Base-by-base conservation (phyloP, 345 rosid genomes). In the Fremontodendron californicum region DNA sequence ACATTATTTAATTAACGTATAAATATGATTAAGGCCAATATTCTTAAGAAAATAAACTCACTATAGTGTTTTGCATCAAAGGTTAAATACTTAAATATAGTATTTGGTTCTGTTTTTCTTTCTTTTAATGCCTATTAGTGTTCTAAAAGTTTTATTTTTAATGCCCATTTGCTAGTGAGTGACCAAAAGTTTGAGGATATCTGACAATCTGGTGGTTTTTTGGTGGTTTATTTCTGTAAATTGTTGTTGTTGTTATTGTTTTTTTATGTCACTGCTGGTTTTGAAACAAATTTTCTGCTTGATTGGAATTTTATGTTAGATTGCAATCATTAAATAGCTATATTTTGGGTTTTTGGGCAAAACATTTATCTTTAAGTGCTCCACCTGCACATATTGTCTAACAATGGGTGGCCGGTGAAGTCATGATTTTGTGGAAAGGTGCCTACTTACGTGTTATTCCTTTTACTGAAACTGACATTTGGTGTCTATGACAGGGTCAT, bases 401-500 rank as follows among this genome's bases (percentile, higher is more conserved):
- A 15, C 52, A 23, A 67, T 23, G 52, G 52, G 18, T 67, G 52
- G 33, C 35, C 19, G 25, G n/a, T 42, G 72, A 42, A 48, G 21
- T 45, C 21, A n/a, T 75, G 23, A 49, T n/a, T 60, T 75, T 46
- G n/a, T 48, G 5, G 46, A 11, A 64, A 48, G 15, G 21, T 48
- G 42, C 15, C 46, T 13, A 46, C 40, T 51, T 37, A 3, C 8
- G 13, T 65, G 71, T 45, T 27, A 54, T 11, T 64, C 52, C 15
- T 19, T 35, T 37, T 35, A n/a, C 35, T 52, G 35, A 31, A 27
- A 78, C 64, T 54, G 57, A 67, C 51, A 27, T 77, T 74, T 37
- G 11, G 12, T 66, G 49, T 25, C 48, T 43, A 18, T 73, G 79
- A 18, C 84, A 96, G 99, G 90, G 94, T 93, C 77, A 84, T 92